phyloP scores from a whole-genome alignment of 2,329 filamentous ascomycete genomes.

The Atkinsonella hypoxylon region DNA sequence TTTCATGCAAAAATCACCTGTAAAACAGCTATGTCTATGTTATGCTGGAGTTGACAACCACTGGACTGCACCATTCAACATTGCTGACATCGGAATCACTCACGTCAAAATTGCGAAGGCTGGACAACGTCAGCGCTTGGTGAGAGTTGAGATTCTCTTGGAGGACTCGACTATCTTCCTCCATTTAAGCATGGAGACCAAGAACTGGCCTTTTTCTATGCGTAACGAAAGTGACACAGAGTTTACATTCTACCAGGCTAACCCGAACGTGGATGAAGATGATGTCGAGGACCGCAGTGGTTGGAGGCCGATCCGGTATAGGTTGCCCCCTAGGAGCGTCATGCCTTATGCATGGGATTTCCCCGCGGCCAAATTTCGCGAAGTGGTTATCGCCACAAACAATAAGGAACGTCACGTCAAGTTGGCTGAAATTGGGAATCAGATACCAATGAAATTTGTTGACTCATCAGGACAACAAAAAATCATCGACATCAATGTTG shows the following conservation, averaged over 20 bases:
- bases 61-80: slow-evolving; percentile 97
- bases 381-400: slow-evolving; percentile 56
- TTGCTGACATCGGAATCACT: slow-evolving; percentile 83
- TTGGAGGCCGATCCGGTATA: slow-evolving; percentile 87
- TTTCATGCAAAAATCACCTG: slow-evolving; percentile 70
- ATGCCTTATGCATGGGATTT: slow-evolving; percentile 99
- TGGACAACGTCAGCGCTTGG: slow-evolving; percentile 76
- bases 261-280: slow-evolving; percentile 87
- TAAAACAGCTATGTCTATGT: slow-evolving; percentile 85
- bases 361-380: slow-evolving; percentile 91
- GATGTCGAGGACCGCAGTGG: slow-evolving; percentile 72
- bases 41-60: slow-evolving; percentile 92
- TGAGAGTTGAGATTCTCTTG: slow-evolving; percentile 81
- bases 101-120: slow-evolving; percentile 90
- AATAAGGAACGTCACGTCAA: slow-evolving; percentile 72
- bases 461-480: slow-evolving; percentile 58
- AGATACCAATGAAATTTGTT: slow-evolving; percentile 85
- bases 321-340: slow-evolving; percentile 84
- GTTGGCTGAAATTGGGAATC: slow-evolving; percentile 88
- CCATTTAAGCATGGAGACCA: slow-evolving; percentile 78
- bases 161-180: slow-evolving; percentile 91
- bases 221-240: slow-evolving; percentile 95
- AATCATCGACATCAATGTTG: slow-evolving; percentile 93
- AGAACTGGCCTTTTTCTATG: slow-evolving; percentile 98
- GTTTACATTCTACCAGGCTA: slow-evolving; percentile 91